These are phyloP conservation scores for Fusarium sp. DNA, from an alignment of 2,329 filamentous ascomycete genomes.

Conservation along the genomic window DNA sequence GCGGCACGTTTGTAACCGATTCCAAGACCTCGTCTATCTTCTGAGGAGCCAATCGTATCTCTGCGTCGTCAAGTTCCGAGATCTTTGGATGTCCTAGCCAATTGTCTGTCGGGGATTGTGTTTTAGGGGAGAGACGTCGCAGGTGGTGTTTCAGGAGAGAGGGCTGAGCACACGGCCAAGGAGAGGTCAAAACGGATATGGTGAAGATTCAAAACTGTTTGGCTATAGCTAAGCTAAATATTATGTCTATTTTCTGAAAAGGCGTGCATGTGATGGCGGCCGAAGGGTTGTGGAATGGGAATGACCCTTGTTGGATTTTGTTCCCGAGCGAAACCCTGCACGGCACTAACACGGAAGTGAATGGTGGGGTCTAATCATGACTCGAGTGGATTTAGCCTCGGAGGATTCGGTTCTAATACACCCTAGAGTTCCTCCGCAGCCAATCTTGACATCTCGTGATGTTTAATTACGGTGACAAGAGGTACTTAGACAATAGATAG, in stretches of 20 bases:
- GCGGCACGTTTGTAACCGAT: neutral
- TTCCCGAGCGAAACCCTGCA: neutral
- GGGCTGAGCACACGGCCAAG: neutral
- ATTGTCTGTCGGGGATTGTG: neutral
- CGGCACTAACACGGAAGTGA: neutral
- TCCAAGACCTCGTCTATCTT: neutral
- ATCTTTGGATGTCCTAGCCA: neutral
- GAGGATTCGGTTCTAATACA: neutral
- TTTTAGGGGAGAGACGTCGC: neutral
- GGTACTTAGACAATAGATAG: rapidly evolving
- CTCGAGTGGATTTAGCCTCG: neutral
- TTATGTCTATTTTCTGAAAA: neutral
- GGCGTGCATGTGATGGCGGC: neutral
- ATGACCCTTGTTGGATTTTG: neutral
- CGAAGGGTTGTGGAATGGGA: neutral
- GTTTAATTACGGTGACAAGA: rapidly evolving
- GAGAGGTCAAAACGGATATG: neutral
- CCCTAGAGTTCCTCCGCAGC: neutral
- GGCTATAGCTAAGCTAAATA: neutral
- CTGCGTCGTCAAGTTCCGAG: slow-evolving; percentile 3
- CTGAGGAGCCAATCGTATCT: slow-evolving; percentile 1
- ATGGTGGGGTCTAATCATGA: neutral
- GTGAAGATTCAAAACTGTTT: neutral
- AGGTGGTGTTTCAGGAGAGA: slow-evolving; percentile 8
- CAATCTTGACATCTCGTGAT: rapidly evolving